Conservation (phyloP, 2,329 filamentous ascomycete genomes). For the Teratosphaeria nubilosa region DNA sequence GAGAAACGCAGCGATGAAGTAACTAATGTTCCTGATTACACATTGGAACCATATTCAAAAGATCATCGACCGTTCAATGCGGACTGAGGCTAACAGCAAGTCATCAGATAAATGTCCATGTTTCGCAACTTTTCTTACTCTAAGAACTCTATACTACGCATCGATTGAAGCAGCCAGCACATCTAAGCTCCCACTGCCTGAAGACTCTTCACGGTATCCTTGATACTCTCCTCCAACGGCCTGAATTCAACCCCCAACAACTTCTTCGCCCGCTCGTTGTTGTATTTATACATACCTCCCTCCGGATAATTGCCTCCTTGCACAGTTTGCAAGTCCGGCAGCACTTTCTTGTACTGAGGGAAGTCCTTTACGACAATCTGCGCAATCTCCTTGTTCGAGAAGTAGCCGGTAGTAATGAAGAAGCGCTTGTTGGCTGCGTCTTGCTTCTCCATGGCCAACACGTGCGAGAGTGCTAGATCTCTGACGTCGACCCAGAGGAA, state of each 20-base stretch:
- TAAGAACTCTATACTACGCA: neutral
- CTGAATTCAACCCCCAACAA: slow-evolving; percentile 52
- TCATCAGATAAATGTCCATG: too few relatives aligned
- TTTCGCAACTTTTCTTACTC: too few relatives aligned
- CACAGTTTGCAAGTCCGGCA: slow-evolving; percentile 33
- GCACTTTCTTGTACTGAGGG: slow-evolving; percentile 39
- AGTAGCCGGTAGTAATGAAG: slow-evolving; percentile 51
- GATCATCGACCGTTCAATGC: too few relatives aligned
- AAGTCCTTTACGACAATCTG: slow-evolving; percentile 47
- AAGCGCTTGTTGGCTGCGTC: slow-evolving; percentile 52
- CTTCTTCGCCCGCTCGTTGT: slow-evolving; percentile 44
- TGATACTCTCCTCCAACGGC: slow-evolving; percentile 47
- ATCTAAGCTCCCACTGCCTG: slow-evolving; percentile 41
- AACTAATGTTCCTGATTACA: neutral
- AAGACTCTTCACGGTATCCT: slow-evolving; percentile 55
- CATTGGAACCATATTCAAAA: too few relatives aligned
- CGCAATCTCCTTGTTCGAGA: slow-evolving; percentile 50
- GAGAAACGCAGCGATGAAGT: neutral
- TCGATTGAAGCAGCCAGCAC: neutral
- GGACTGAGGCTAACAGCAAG: too few relatives aligned
- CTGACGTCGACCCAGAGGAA: slow-evolving; percentile 40
- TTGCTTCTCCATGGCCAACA: slow-evolving; percentile 47
- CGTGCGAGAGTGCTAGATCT: slow-evolving; percentile 53
- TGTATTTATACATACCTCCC: slow-evolving; percentile 43
- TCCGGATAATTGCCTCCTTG: slow-evolving; percentile 37